These are phyloP conservation scores for Hypomontagnella monticulosa DNA, from an alignment of 495 filamentous ascomycete genomes.

Conservation along the genomic window DNA sequence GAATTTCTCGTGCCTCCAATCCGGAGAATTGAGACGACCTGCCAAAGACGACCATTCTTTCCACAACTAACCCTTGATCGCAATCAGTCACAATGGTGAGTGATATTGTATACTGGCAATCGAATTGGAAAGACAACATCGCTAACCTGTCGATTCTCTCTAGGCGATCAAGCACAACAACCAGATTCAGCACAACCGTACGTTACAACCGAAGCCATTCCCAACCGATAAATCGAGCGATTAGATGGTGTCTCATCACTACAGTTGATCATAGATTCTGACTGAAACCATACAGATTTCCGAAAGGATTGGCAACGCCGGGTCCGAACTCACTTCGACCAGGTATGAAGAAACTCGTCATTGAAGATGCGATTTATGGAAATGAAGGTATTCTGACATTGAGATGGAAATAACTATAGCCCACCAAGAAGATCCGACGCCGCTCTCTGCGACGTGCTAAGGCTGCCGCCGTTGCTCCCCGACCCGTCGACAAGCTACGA, in stretches of 20 bases:
- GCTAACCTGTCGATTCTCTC: conserved; percentile 48
- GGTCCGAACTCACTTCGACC: conserved; percentile 98
- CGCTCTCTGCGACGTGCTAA: conserved; percentile 89
- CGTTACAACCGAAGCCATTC: conserved; percentile 48
- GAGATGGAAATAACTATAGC: conserved; percentile 65
- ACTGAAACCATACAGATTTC: conserved; percentile 74
- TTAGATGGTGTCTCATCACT: conserved; percentile 11
- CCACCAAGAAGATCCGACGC: conserved; percentile 91
- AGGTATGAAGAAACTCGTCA: conserved; percentile 69
- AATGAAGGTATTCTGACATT: conserved; percentile 46
- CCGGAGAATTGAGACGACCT: conserved; percentile 48
- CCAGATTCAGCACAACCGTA: conserved; percentile 96
- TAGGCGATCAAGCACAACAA: conserved; percentile 99
- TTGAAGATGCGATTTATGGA: conserved; percentile 1
- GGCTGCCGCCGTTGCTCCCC: conserved; percentile 92
- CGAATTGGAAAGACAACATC: neutral
- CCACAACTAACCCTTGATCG: conserved; percentile 60
- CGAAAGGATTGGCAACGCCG: conserved; percentile 99
- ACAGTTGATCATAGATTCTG: conserved; percentile 31
- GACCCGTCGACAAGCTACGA: conserved; percentile 95
- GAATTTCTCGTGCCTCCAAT: conserved; percentile 47
- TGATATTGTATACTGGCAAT: conserved; percentile 11
- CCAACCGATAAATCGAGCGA: conserved; percentile 31
- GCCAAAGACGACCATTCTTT: conserved; percentile 40
- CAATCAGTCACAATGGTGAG: conserved; percentile 74